phyloP scores from a whole-genome alignment of 2,329 filamentous ascomycete genomes.

The Fusarium zealandicum region DNA sequence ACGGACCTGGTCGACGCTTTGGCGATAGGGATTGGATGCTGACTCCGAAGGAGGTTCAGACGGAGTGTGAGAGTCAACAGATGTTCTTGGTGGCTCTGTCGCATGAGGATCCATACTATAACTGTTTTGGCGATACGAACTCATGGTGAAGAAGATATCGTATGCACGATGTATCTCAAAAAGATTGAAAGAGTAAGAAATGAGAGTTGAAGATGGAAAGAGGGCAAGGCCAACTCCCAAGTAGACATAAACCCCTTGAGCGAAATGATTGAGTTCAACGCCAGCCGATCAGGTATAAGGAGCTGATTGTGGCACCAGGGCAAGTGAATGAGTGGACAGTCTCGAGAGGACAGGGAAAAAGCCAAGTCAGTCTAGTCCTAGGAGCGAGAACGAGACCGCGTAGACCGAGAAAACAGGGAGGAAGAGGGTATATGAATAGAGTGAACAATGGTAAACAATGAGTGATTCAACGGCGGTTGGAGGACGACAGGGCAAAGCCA shows the following conservation, averaged over 20 bases:
- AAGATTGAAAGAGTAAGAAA: neutral
- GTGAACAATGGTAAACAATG: neutral
- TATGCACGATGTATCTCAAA: neutral
- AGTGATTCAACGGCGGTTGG: neutral
- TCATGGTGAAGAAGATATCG: slow-evolving; percentile 11
- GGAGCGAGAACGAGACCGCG: too few species aligned
- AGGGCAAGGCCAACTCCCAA: neutral
- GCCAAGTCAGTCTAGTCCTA: neutral
- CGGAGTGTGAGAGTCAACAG: slow-evolving; percentile 13
- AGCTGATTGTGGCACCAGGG: slow-evolving; percentile 12
- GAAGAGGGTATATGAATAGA: neutral
- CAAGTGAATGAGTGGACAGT: slow-evolving; percentile 9
- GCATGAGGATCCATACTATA: slow-evolving; percentile 11
- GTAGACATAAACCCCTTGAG: neutral
- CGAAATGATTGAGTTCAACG: slow-evolving; percentile 14
- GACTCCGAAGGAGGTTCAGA: slow-evolving; percentile 7
- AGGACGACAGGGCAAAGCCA: slow-evolving; percentile 3
- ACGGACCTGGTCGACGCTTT: slow-evolving; percentile 20
- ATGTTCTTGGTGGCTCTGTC: slow-evolving; percentile 19
- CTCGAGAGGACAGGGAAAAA: neutral
- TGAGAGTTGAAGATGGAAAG: neutral
- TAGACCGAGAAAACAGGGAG: neutral
- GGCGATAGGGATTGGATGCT: slow-evolving; percentile 18
- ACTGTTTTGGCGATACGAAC: slow-evolving; percentile 21
- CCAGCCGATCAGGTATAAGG: neutral